Percentiles rank a stretch among this genome's conserved stretches.
These are phyloP conservation scores for Arxiozyma bovina DNA, from an alignment of 1,139 yeast species.

Conservation along the genomic window DNA sequence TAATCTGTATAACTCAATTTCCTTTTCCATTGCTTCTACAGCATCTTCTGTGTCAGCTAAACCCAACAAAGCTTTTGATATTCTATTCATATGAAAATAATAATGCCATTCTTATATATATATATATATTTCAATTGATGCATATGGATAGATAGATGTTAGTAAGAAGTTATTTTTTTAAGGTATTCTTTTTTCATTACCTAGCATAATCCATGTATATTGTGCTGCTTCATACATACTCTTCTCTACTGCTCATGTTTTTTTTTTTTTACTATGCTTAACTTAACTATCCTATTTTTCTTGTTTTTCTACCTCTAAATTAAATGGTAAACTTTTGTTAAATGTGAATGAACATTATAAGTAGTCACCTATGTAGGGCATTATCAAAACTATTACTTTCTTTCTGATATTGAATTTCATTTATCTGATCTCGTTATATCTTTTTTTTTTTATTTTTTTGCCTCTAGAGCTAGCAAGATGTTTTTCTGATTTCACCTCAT, in stretches of 20 bases:
- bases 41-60: constrained; percentile 50
- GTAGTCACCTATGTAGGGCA: no score
- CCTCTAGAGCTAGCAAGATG: neutral
- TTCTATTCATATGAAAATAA: constrained; percentile 1
- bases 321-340: no score
- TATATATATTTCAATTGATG: neutral
- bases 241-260: neutral
- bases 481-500: neutral
- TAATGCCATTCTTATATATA: neutral
- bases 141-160: neutral
- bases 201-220: neutral
- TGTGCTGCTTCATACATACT: neutral
- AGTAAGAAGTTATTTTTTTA: neutral
- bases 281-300: neutral
- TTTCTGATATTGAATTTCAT: no score
- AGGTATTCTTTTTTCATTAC: no score
- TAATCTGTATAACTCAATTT: constrained; percentile 44
- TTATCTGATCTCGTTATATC: neutral
- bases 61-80: constrained; percentile 29
- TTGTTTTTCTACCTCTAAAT: no score
- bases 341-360: no score
- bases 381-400: neutral
- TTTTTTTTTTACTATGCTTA: neutral
- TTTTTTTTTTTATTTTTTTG: no score
- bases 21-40: constrained; percentile 48